Evolutionary conservation across 805 yeast genomes (phyloP), one percentile per base, ranked within the genome.

Genomic region (Candida dajiaensis): DNA sequence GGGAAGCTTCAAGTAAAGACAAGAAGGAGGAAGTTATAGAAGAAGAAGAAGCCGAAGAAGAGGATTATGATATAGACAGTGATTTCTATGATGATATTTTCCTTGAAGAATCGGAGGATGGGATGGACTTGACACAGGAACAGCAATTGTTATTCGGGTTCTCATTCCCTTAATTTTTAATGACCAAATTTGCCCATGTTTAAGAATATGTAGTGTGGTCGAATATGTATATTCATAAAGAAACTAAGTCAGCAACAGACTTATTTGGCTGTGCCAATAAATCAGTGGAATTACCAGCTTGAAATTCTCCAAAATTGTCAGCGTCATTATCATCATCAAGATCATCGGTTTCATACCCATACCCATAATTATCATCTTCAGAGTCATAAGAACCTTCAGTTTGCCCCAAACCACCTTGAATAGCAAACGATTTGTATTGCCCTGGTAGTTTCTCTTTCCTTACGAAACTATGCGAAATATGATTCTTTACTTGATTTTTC

Each of bases 251-350:
- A 10, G 20, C 20, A 16, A 16, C 15, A 5, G 36, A 33, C 20
- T 33, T 33, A 20, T 33, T 33, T 33, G 36, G 20, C 15, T 33
- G 18, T 33, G 39, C 19, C 23, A 36, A 20, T 3, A 12, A 3
- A 19, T 20, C 39, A 20, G 23, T 8, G n/a, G 57, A 45, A 12
- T 48, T 52, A n/a, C 52, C 49, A 28, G 42, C 16, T 13, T 65
- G 66, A 56, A 64, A 63, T 47, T 67, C 67, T 38, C 73, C 71
- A 51, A 64, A 65, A 19, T 61, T 68, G 40, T 63, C 66, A 9
- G 61, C 61, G 15, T 19, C n/a, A 36, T 53, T 54, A n/a, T 53
- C 53, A 18, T 48, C 48, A 26, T 51, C 54, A 25, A 35, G 15
- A 19, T 49, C 55, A 45, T 51, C 54, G 25, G 10, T 40, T 47